phyloP scores from a whole-genome alignment of 805 yeast genomes.

The Candida incommunis region DNA sequence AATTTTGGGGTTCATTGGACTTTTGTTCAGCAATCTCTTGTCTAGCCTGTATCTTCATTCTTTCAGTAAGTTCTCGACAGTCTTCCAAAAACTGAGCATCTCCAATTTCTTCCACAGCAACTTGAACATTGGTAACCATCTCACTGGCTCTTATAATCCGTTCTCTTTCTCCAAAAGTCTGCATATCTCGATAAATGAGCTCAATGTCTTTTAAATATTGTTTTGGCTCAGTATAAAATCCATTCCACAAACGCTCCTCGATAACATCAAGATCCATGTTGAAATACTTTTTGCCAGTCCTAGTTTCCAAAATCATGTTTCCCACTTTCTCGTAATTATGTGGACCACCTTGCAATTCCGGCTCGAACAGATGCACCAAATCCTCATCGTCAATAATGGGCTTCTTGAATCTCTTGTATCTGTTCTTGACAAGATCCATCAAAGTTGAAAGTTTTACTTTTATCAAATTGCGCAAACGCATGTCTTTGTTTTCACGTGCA shows the following conservation, averaged over 20 bases:
- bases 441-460: constrained; percentile 76
- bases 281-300: constrained; percentile 56
- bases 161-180: constrained; percentile 68
- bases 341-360: constrained; percentile 20
- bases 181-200: constrained; percentile 68
- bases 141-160: constrained; percentile 72
- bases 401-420: constrained; percentile 82
- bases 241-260: constrained; percentile 95
- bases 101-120: constrained; percentile 77
- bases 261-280: constrained; percentile 91
- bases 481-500: constrained; percentile 46
- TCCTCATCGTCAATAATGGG: constrained; percentile 74
- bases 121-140: constrained; percentile 93
- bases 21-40: constrained; percentile 7
- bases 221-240: constrained; percentile 82
- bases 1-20: constrained; percentile 4
- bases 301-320: constrained; percentile 64
- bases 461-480: constrained; percentile 68
- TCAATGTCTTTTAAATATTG: constrained; percentile 79
- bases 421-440: constrained; percentile 75
- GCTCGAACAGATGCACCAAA: constrained; percentile 65
- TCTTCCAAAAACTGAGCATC: constrained; percentile 58
- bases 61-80: constrained; percentile 55
- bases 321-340: constrained; percentile 6
- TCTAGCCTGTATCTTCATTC: constrained; percentile 42